Evolutionary conservation across 2,329 filamentous ascomycete genomes (phyloP), one percentile per base, ranked within the genome.

Genomic region (Trichoderma sp.): DNA sequence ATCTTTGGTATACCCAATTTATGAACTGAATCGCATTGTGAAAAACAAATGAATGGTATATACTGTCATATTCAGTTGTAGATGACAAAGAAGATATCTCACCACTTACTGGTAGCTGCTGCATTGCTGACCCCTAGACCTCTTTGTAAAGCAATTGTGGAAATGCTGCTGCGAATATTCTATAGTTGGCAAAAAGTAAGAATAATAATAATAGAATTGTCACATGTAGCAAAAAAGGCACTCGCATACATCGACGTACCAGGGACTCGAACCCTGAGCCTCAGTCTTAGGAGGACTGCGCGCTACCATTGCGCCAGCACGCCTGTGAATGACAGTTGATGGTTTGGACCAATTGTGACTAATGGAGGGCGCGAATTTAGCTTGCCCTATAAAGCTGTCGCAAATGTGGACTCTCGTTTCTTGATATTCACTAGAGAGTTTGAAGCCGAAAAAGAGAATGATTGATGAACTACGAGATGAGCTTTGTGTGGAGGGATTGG

Each of bases 201-300:
- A 71, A 63, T 24, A 45, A 73, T 27, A 66, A 24, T 4, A 69
- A 12, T 64, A 33, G 31, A 45, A 45, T 27, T 21, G n/a, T n/a
- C 31, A 8, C 4, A 35, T 18, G 45, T 6, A 6, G 4, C 6
- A 6, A 64, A 27, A 53, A 68, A 71, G 33, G 53, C 67, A 67
- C 29, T 27, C 9, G 53, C 62, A 27, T 56, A 72, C 59, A 56
- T 67, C 82, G 81, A 79, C 81, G 79, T 78, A 83, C 82, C 82
- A 83, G 82, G 82, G 82, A 84, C 82, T 84, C 82, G 82, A 84
- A 84, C 82, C 82, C 82, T 83, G 81, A 84, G 79, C 82, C 82
- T 83, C 82, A 83, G 82, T 83, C 82, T 83, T 84, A 83, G 82
- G 82, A 83, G 82, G 82, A 82, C 82, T 83, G 81, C 81, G 81